Evolutionary conservation across 805 yeast genomes (phyloP).

Genomic region (Kodamaea laetipori): DNA sequence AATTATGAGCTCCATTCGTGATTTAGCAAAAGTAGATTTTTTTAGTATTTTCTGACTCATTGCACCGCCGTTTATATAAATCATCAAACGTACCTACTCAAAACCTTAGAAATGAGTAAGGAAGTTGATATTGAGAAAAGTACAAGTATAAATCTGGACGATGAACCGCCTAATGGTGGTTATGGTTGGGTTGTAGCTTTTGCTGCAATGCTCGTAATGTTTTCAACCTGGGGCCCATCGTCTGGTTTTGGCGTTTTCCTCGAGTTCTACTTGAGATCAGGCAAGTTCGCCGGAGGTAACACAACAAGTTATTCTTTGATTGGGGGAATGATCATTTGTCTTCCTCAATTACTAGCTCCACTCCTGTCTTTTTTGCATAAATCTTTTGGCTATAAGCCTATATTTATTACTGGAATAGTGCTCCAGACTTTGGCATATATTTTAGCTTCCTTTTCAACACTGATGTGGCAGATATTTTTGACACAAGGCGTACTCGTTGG

Average conservation of each 20-base stretch:
- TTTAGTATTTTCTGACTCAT: no score
- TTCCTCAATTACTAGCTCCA: slow-evolving; percentile 62
- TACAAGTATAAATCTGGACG: neutral
- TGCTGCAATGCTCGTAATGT: slow-evolving; percentile 48
- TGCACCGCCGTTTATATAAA: no score
- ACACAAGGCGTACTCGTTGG: slow-evolving; percentile 56
- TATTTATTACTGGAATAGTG: slow-evolving; percentile 45
- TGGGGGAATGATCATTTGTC: slow-evolving; percentile 50
- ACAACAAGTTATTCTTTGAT: slow-evolving; percentile 52
- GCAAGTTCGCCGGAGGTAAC: slow-evolving; percentile 33
- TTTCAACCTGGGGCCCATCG: slow-evolving; percentile 58
- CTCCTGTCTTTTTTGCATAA: slow-evolving; percentile 49
- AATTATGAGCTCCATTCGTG: no score
- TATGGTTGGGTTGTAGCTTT: slow-evolving; percentile 55
- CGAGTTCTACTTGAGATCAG: slow-evolving; percentile 43
- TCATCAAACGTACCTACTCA: no score
- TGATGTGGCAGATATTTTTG: slow-evolving; percentile 52
- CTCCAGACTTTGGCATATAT: slow-evolving; percentile 47
- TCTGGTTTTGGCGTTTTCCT: slow-evolving; percentile 61
- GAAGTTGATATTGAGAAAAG: slow-evolving; percentile 1
- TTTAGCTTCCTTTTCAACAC: slow-evolving; percentile 52
- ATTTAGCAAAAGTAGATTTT: no score
- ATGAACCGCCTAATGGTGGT: slow-evolving; percentile 50
- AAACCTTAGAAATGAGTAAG: neutral
- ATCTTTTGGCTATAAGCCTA: slow-evolving; percentile 51